Evolutionary conservation across 1,139 yeast genomes (phyloP).

Genomic region (Lodderomyces jiufengensis): DNA sequence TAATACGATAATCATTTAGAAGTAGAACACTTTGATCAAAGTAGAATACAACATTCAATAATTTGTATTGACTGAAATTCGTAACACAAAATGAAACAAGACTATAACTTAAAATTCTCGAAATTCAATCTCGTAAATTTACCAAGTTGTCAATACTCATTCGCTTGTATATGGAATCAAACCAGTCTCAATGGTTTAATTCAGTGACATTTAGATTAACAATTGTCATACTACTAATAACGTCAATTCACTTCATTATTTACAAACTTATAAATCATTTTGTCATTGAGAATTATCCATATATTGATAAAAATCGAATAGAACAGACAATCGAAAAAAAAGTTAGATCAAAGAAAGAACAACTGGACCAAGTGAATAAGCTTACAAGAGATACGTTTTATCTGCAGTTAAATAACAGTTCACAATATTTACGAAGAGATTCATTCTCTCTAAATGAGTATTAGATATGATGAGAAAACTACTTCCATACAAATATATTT

Average conservation of each 20-base stretch:
- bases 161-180: slow-evolving; percentile 1
- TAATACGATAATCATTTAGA: too few relatives aligned
- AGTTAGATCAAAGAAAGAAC: neutral
- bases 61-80: too few relatives aligned
- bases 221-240: neutral
- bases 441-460: slow-evolving; percentile 28
- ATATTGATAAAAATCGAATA: slow-evolving; percentile 3
- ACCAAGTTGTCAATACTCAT: too few relatives aligned
- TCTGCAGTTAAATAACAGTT: slow-evolving; percentile 37
- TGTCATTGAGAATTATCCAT: slow-evolving; percentile 10
- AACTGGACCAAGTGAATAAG: neutral
- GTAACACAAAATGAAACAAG: too few relatives aligned
- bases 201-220: neutral
- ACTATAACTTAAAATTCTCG: too few relatives aligned
- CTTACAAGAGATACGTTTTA: slow-evolving; percentile 21
- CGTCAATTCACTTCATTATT: neutral
- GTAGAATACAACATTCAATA: too few relatives aligned
- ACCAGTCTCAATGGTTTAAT: neutral
- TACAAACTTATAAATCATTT: slow-evolving; percentile 1
- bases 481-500: slow-evolving; percentile 27
- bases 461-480: slow-evolving; percentile 12
- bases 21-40: too few relatives aligned
- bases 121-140: too few relatives aligned
- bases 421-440: slow-evolving; percentile 43
- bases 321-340: neutral